Evolutionary conservation across 176 grass and related monocot genomes (phyloP).

Genomic region (Musa troglodytarum): DNA sequence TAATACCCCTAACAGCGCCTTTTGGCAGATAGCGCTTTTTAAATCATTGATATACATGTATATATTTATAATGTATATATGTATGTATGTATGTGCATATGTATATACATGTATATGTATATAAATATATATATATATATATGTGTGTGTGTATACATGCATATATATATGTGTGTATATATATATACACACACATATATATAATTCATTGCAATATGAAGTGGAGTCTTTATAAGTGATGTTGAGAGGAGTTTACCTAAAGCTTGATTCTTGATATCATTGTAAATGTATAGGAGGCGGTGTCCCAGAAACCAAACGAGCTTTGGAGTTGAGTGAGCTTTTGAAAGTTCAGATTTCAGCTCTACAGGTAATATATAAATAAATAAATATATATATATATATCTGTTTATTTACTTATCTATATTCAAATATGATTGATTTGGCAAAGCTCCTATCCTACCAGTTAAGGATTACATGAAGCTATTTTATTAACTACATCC

Average conservation of each 20-base stretch:
- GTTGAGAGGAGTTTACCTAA: neutral
- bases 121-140: too few relatives aligned
- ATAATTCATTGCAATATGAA: neutral
- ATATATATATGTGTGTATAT: too few relatives aligned
- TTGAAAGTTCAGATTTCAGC: conserved; percentile 77
- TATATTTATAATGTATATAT: too few relatives aligned
- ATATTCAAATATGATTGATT: neutral
- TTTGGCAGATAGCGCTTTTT: too few relatives aligned
- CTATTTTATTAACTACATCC: neutral
- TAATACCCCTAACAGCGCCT: too few relatives aligned
- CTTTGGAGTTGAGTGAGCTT: conserved; percentile 63
- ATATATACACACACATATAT: neutral
- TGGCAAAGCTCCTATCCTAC: neutral
- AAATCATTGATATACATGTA: too few relatives aligned
- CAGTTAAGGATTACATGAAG: neutral
- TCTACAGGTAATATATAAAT: conserved; percentile 42
- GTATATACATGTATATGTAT: too few relatives aligned
- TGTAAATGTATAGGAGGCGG: conserved; percentile 55
- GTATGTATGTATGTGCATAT: too few relatives aligned
- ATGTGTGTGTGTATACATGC: too few relatives aligned
- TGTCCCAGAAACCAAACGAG: conserved; percentile 73
- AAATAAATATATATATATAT: neutral
- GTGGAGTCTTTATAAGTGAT: neutral
- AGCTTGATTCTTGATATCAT: conserved; percentile 12
- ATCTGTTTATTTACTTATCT: neutral